Conservation (phyloP, 163 green algal genomes). For the Scenedesmus sp. region DNA sequence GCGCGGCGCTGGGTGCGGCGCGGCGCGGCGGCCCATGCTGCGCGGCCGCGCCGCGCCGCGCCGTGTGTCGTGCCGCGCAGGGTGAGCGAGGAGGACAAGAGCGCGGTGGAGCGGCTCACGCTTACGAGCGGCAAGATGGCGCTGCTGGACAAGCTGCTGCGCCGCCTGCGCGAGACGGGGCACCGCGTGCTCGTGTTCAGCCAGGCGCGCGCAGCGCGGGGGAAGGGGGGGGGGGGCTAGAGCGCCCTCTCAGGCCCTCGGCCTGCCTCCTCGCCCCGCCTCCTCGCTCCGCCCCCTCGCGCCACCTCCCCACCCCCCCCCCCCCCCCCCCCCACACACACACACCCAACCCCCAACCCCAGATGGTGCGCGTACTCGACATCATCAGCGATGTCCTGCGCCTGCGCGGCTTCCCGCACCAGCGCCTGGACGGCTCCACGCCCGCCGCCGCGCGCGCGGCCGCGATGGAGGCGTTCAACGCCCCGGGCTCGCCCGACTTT, state of each 20-base stretch:
- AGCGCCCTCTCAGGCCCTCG: no score
- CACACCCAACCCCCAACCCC: not conserved
- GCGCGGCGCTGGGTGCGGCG: no score
- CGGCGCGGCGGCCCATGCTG: no score
- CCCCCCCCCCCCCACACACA: not conserved
- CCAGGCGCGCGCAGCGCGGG: conserved; percentile 90
- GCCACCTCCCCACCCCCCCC: not conserved
- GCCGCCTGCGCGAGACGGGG: conserved; percentile 82
- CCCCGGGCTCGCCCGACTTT: conserved; percentile 68
- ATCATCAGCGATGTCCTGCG: conserved; percentile 96
- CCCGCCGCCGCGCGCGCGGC: conserved; percentile 78
- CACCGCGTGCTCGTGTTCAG: conserved; percentile 97
- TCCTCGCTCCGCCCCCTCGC: not conserved
- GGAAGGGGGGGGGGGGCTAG: no score
- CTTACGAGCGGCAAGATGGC: conserved; percentile 86
- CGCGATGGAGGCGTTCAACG: conserved; percentile 97
- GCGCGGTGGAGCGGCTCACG: conserved; percentile 72
- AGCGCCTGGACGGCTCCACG: conserved; percentile 95
- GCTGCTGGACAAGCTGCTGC: conserved; percentile 96
- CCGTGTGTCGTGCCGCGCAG: no score
- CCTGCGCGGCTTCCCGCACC: conserved; percentile 87
- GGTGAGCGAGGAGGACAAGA: conserved; percentile 53
- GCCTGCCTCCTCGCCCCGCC: not conserved
- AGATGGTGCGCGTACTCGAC: conserved; percentile 94
- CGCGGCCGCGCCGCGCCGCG: conserved; percentile 3